Base-by-base conservation (phyloP, 495 filamentous ascomycete species). In the Viridothelium virens region DNA sequence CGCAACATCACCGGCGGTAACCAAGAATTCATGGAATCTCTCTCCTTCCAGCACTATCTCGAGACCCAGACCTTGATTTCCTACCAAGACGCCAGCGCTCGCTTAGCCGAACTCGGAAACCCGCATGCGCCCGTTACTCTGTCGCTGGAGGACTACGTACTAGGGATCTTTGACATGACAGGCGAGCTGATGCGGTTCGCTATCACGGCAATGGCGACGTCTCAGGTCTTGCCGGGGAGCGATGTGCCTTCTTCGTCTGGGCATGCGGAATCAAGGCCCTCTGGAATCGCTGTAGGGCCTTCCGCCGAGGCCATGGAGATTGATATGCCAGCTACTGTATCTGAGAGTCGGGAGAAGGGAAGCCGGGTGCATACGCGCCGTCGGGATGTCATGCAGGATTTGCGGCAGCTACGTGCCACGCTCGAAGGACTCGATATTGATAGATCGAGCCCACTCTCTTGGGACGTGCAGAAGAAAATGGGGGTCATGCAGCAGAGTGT, bases 151-250 rank as follows among this genome's bases (percentile, higher is more conserved):
- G 94, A 98, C 75, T 97, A 96, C 73, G 70, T 96, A 36, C 88
- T 95, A 67, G 94, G 95, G 4, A 78, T 98, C 7, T 96, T 96
- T 70, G 94, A 98, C 75, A 80, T 97, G 61, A 88, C 89, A 0
- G 94, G 94, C 10, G 94, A 98, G 76, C 82, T 97, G 78, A 98
- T 98, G 94, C 83, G 91, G 38, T 97, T 96, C 76, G 91, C 90
- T 0, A 93, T 96, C 39, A 91, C 90, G 16, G 82, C 84, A 25
- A 88, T 91, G 71, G 89, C 89, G 0, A 85, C 87, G 18, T 81
- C 72, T 61, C 87, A 86, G 18, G 70, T 75, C 34, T 71, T 87
- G 62, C 84, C 84, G n/a, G 80, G 79, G 5, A 67, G 73, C 39
- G 65, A 63, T 36, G 25, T 59, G 25, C 56, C 61, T 16, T 37